phyloP scores from a whole-genome alignment of 2,329 filamentous ascomycete species.

The Phialophora expanda region DNA sequence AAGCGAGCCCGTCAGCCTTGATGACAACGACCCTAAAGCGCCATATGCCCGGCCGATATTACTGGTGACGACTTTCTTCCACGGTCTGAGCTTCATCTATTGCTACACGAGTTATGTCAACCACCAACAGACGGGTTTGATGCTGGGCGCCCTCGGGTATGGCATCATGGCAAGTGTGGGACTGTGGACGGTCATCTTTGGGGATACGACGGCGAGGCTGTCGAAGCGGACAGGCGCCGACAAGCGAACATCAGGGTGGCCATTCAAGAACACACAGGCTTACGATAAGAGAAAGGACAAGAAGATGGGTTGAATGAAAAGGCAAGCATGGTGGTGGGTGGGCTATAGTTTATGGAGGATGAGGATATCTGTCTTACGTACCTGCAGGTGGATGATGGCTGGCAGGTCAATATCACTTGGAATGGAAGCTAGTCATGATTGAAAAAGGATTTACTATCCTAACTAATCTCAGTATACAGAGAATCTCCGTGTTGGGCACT shows the following conservation, averaged over 20 bases:
- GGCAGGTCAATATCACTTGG: neutral
- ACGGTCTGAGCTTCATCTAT: conserved; percentile 67
- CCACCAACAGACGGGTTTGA: conserved; percentile 62
- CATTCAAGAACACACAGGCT: conserved; percentile 66
- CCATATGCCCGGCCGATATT: conserved; percentile 71
- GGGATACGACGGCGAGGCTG: conserved; percentile 61
- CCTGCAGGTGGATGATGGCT: neutral
- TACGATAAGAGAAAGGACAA: conserved; percentile 56
- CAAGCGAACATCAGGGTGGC: conserved; percentile 69
- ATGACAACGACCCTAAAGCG: conserved; percentile 56
- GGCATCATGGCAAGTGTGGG: conserved; percentile 65
- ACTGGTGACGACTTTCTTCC: conserved; percentile 69
- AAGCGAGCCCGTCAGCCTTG: conserved; percentile 48
- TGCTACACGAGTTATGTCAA: conserved; percentile 69
- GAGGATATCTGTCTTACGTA: neutral
- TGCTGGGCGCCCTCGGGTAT: conserved; percentile 64
- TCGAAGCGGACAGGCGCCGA: conserved; percentile 69
- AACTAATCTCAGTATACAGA: neutral
- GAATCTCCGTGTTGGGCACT: neutral
- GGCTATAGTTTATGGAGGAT: neutral
- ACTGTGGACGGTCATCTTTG: conserved; percentile 68
- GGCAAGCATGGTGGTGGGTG: neutral
- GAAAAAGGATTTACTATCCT: neutral
- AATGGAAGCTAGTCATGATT: neutral
- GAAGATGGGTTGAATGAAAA: conserved; percentile 42